These are phyloP conservation scores for Pseudoscleropodium purum DNA, from an alignment of 225 moss, liverwort and hornwort genomes.

Conservation along the genomic window DNA sequence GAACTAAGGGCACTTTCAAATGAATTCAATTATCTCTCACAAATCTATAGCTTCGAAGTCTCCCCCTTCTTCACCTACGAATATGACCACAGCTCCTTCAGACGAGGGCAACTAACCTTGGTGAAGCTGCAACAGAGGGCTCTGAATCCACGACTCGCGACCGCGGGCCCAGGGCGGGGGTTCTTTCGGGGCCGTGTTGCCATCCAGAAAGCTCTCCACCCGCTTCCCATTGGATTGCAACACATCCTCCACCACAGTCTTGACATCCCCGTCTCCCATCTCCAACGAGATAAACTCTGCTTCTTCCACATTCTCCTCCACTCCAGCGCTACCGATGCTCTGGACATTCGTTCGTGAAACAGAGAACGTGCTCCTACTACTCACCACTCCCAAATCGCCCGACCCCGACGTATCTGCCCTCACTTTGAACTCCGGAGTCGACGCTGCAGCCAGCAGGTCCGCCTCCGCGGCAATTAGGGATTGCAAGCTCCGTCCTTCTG, in stretches of 20 bases:
- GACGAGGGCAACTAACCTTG: constrained; percentile 52
- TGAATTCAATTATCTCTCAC: background rate
- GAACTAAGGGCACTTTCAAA: background rate
- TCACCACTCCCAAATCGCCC: constrained; percentile 25
- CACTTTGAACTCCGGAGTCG: constrained; percentile 2
- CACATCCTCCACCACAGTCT: constrained; percentile 15
- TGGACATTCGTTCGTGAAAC: constrained; percentile 27
- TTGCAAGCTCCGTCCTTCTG: constrained; percentile 10
- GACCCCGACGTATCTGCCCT: constrained; percentile 18
- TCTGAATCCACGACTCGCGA: constrained; percentile 65
- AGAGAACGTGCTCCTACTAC: constrained; percentile 8
- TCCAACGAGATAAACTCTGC: constrained; percentile 68
- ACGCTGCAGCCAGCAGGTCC: constrained; percentile 9
- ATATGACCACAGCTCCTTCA: background rate
- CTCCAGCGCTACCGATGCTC: constrained; percentile 8
- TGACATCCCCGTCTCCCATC: constrained; percentile 12
- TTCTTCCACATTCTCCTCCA: constrained; percentile 39
- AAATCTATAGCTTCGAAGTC: background rate
- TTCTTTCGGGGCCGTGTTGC: constrained; percentile 26
- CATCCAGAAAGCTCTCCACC: constrained; percentile 11
- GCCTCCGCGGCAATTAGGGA: constrained; percentile 22
- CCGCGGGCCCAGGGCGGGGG: constrained; percentile 92
- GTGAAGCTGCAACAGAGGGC: constrained; percentile 94
- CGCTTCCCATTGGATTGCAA: constrained; percentile 20
- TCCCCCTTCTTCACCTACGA: background rate